Percentiles rank a stretch among this genome's conserved stretches.
Evolutionary conservation across 164 flowering plant species (phyloP).

Genomic region (Kingdonia uniflora): DNA sequence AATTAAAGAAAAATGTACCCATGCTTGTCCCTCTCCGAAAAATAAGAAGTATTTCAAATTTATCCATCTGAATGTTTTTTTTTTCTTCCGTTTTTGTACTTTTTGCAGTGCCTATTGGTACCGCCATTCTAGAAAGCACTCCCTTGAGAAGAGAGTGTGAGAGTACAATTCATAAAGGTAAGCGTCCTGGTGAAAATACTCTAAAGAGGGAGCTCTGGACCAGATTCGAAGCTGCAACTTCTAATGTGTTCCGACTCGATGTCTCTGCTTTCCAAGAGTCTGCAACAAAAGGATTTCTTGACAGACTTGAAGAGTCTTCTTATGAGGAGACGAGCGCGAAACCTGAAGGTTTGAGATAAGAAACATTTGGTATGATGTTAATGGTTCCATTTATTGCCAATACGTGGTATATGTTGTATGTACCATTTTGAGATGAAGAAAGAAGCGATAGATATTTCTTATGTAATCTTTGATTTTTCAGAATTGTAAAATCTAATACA

Average conservation of each 20-base stretch:
- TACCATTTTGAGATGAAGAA: too few relatives aligned
- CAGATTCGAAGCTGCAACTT: slow-evolving; percentile 74
- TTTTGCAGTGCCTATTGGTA: slow-evolving; percentile 21
- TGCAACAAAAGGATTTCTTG: slow-evolving; percentile 51
- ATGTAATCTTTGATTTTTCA: too few relatives aligned
- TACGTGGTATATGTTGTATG: too few relatives aligned
- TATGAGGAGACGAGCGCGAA: slow-evolving; percentile 4
- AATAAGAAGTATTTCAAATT: too few relatives aligned
- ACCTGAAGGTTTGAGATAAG: not conserved
- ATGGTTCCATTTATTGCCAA: too few relatives aligned
- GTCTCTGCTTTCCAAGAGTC: slow-evolving; percentile 16
- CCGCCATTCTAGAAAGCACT: slow-evolving; percentile 38
- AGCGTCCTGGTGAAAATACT: slow-evolving; percentile 85
- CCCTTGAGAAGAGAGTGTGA: slow-evolving; percentile 50
- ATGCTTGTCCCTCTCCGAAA: too few relatives aligned
- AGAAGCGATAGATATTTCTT: too few relatives aligned
- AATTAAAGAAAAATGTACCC: too few relatives aligned
- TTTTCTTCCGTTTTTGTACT: not conserved
- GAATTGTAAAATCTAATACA: too few relatives aligned
- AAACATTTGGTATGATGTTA: not conserved
- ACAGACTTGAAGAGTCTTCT: slow-evolving; percentile 71
- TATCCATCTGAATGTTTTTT: not conserved
- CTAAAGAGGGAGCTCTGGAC: slow-evolving; percentile 91
- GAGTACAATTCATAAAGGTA: slow-evolving; percentile 36
- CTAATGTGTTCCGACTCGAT: slow-evolving; percentile 20